phyloP scores from a whole-genome alignment of 768 basidiomycete genomes.

The Glaciozyma martinii region DNA sequence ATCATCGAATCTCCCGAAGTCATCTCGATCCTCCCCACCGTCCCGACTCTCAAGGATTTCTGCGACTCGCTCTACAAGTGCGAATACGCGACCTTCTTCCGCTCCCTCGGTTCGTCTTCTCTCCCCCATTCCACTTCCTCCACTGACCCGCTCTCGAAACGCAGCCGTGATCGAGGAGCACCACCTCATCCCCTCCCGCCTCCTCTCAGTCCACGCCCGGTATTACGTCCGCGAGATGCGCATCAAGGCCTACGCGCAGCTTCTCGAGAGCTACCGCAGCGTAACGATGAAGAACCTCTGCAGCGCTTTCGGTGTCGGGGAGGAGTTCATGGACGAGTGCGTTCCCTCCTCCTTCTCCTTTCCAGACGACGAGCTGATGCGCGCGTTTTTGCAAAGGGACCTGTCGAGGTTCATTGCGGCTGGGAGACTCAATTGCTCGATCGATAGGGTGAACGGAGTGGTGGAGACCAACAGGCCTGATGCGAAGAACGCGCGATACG shows the following conservation, averaged over 20 bases:
- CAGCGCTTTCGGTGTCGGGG: slow-evolving; percentile 77
- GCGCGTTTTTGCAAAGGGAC: slow-evolving; percentile 50
- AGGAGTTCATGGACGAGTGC: slow-evolving; percentile 76
- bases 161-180: slow-evolving; percentile 79
- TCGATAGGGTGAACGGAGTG: slow-evolving; percentile 89
- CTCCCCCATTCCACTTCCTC: background rate
- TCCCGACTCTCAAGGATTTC: slow-evolving; percentile 71
- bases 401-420: slow-evolving; percentile 84
- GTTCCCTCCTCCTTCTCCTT: slow-evolving; percentile 36
- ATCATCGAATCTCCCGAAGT: slow-evolving; percentile 82
- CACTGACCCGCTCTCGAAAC: background rate
- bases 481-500: slow-evolving; percentile 76
- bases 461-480: slow-evolving; percentile 79
- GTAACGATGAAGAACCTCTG: slow-evolving; percentile 80
- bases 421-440: slow-evolving; percentile 72
- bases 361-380: too few relatives aligned
- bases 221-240: slow-evolving; percentile 94
- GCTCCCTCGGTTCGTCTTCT: slow-evolving; percentile 60
- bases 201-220: slow-evolving; percentile 74
- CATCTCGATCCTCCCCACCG: slow-evolving; percentile 67
- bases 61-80: slow-evolving; percentile 83
- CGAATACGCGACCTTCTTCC: slow-evolving; percentile 89
- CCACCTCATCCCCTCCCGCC: slow-evolving; percentile 74
- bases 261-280: slow-evolving; percentile 82
- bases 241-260: slow-evolving; percentile 80